Conservation (phyloP, 768 basidiomycete species). For the Rhodotorula babjevae region DNA sequence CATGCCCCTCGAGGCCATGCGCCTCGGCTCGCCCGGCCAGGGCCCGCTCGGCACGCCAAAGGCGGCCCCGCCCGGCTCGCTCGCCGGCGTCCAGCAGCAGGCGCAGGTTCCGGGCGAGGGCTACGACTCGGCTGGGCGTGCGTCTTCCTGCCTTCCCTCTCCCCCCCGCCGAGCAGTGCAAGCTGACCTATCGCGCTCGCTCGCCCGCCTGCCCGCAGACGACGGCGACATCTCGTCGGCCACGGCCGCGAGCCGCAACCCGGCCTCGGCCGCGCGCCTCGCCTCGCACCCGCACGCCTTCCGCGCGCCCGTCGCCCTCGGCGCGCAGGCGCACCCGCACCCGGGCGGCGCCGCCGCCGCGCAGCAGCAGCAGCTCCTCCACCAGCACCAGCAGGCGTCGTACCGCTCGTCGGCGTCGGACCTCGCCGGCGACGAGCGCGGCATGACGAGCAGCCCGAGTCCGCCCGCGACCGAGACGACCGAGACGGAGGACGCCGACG, state of each 20-base stretch:
- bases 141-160: not conserved
- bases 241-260: slow-evolving; percentile 53
- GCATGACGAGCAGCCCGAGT: not conserved
- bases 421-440: not conserved
- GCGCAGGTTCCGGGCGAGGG: not conserved
- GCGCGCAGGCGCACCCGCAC: not conserved
- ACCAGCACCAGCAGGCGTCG: slow-evolving; percentile 2
- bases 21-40: not conserved
- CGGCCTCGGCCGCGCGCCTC: slow-evolving; percentile 4
- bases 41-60: not conserved
- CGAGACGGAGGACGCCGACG: slow-evolving; percentile 16
- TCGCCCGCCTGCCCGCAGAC: slow-evolving; percentile 44
- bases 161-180: too few species aligned
- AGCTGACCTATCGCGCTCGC: too few species aligned
- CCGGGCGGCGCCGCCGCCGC: not conserved
- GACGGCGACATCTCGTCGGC: slow-evolving; percentile 83
- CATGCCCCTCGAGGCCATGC: not conserved
- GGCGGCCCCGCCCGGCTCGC: not conserved
- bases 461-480: not conserved
- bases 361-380: too few species aligned
- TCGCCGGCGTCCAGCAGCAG: not conserved
- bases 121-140: slow-evolving; percentile 20
- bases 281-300: slow-evolving; percentile 3
- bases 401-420: slow-evolving; percentile 8
- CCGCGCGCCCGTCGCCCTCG: slow-evolving; percentile 22